These are phyloP conservation scores for Gentiana dahurica DNA, from an alignment of 257 asterid genomes.

Conservation along the genomic window DNA sequence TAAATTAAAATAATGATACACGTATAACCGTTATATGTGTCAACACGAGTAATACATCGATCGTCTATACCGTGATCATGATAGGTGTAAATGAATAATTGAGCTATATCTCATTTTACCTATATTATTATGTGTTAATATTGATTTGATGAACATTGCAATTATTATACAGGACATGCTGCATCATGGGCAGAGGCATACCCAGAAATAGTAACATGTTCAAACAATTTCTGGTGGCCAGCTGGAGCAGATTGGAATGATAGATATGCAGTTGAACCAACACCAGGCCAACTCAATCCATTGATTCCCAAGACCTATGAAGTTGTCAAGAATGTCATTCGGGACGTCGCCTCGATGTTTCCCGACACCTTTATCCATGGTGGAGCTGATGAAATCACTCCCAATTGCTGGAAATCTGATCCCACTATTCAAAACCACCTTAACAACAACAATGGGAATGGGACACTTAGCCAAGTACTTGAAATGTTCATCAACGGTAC, in stretches of 20 bases:
- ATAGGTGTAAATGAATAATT: too few species aligned
- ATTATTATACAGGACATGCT: constrained; percentile 57
- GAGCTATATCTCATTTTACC: too few species aligned
- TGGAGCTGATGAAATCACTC: constrained; percentile 75
- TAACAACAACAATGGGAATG: constrained; percentile 36
- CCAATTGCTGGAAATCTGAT: constrained; percentile 78
- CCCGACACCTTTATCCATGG: constrained; percentile 74
- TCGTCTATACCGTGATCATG: too few species aligned
- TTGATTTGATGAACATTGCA: background rate
- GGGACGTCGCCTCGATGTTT: constrained; percentile 45
- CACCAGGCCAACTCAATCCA: constrained; percentile 87
- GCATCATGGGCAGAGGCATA: constrained; percentile 92
- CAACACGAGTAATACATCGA: too few species aligned
- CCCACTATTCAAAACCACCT: constrained; percentile 40
- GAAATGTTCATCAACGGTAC: constrained; percentile 55
- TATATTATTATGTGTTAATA: background rate
- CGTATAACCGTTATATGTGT: too few species aligned
- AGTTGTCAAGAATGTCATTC: constrained; percentile 50
- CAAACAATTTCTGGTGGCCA: constrained; percentile 83
- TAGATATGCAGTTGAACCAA: constrained; percentile 79
- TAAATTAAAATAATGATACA: too few species aligned
- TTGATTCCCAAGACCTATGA: constrained; percentile 53
- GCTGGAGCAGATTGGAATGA: constrained; percentile 50
- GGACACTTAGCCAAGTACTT: constrained; percentile 63
- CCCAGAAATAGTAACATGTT: constrained; percentile 76